These are phyloP conservation scores for Aspergillus viridinutans DNA, from an alignment of 2,329 filamentous ascomycete species.

Conservation along the genomic window DNA sequence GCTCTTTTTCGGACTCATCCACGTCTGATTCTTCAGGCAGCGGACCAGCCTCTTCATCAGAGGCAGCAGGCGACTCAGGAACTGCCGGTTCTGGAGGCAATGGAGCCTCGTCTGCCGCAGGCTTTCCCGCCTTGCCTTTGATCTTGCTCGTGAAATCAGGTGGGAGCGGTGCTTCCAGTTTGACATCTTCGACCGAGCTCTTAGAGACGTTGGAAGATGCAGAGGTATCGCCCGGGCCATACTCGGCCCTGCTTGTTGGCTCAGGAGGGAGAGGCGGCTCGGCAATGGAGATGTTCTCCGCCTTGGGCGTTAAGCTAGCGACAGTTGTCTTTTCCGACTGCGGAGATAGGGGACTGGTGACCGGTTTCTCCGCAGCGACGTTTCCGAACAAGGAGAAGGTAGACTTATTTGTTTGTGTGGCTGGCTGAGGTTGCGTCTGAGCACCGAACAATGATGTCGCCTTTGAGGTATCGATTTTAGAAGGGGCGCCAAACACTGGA, in stretches of 20 bases:
- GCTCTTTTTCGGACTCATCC: conserved; percentile 28
- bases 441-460: conserved; percentile 31
- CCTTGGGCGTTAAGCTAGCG: conserved; percentile 29
- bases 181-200: conserved; percentile 32
- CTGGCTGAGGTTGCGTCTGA: conserved; percentile 22
- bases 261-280: conserved; percentile 44
- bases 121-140: conserved; percentile 4
- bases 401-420: conserved; percentile 27
- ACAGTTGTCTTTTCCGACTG: conserved; percentile 30
- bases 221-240: conserved; percentile 47
- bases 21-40: conserved; percentile 34
- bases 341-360: conserved; percentile 27
- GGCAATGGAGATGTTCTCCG: conserved; percentile 29
- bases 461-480: conserved; percentile 18
- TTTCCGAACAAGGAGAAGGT: conserved; percentile 29
- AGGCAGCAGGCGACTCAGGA: conserved; percentile 15
- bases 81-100: conserved; percentile 25
- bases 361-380: conserved; percentile 17
- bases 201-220: conserved; percentile 43
- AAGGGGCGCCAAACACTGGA: conserved; percentile 23
- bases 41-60: conserved; percentile 22
- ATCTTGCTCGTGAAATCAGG: conserved; percentile 17
- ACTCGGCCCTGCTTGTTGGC: conserved; percentile 43
- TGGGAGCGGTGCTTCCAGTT: conserved; percentile 23
- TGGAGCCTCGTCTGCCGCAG: conserved; percentile 14